Evolutionary conservation across 257 asterid species (phyloP).

Genomic region (Agastache rugosa): DNA sequence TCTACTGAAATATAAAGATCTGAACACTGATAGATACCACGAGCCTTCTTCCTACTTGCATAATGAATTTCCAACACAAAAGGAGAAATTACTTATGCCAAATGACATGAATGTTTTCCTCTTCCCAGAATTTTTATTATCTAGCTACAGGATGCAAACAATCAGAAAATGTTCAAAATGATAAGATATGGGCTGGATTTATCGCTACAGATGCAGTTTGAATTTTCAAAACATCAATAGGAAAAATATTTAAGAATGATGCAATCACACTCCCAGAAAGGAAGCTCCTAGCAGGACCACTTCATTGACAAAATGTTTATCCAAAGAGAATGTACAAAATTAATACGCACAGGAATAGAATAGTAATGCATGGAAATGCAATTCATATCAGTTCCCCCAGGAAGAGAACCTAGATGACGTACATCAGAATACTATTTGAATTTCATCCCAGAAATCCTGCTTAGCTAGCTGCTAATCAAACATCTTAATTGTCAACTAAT

Average conservation of each 20-base stretch:
- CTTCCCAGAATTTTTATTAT: slow-evolving; percentile 8
- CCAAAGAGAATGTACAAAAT: neutral
- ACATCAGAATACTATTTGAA: neutral
- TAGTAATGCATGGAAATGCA: slow-evolving; percentile 15
- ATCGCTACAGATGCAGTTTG: slow-evolving; percentile 2
- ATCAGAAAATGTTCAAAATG: neutral
- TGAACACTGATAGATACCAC: slow-evolving; percentile 5
- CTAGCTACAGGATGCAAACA: slow-evolving; percentile 13
- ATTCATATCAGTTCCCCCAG: slow-evolving; percentile 1
- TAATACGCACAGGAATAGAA: neutral
- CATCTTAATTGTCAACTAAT: neutral
- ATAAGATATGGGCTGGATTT: neutral
- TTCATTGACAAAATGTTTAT: slow-evolving; percentile 16
- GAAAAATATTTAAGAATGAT: neutral
- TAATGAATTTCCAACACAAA: neutral
- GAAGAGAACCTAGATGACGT: slow-evolving; percentile 17
- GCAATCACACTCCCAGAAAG: neutral
- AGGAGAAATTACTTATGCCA: neutral
- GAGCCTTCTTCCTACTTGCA: slow-evolving; percentile 3
- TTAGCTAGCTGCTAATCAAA: neutral
- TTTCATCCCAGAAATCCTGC: neutral
- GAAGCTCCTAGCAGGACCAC: slow-evolving; percentile 5
- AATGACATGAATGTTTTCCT: slow-evolving; percentile 31
- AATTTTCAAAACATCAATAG: slow-evolving; percentile 16
- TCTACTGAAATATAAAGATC: neutral